Percentiles rank a stretch among this genome's conserved stretches.
These are phyloP conservation scores for Desmodesmus armatus DNA, from an alignment of 139 green algal genomes.

Conservation along the genomic window DNA sequence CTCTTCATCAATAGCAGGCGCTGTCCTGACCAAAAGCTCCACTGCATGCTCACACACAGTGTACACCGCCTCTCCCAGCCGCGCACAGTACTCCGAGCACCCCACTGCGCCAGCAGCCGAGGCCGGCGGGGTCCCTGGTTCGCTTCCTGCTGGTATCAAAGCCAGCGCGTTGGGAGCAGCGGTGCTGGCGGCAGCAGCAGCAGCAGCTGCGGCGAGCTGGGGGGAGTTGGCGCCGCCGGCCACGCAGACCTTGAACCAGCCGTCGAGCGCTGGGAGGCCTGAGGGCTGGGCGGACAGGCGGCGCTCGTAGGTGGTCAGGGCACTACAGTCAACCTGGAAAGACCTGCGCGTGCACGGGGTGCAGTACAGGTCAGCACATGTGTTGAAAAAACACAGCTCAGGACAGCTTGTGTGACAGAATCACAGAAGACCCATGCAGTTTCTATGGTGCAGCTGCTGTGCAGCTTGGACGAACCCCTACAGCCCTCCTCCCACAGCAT, in stretches of 20 bases:
- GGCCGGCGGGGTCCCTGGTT: too few species aligned
- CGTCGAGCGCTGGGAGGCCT: constrained; percentile 20
- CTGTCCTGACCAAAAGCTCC: constrained; percentile 4
- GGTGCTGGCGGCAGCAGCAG: constrained; percentile 12
- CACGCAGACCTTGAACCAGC: constrained; percentile 38
- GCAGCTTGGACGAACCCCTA: too few species aligned
- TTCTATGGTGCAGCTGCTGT: too few species aligned
- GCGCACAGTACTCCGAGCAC: constrained; percentile 27
- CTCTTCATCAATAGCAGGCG: constrained; percentile 9
- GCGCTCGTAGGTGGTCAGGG: constrained; percentile 26
- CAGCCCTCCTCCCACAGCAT: too few species aligned
- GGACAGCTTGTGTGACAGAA: background rate
- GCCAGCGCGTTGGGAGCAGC: background rate
- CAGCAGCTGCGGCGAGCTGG: background rate
- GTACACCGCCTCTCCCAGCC: constrained; percentile 40
- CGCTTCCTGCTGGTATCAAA: background rate
- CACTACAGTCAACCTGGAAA: background rate
- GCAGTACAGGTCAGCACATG: too few species aligned
- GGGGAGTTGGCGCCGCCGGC: constrained; percentile 14
- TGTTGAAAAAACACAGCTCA: background rate
- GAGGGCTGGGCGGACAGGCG: constrained; percentile 21
- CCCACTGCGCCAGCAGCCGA: background rate
- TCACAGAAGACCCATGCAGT: background rate
- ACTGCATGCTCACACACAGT: constrained; percentile 10
- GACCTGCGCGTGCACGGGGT: too few species aligned